Base-by-base conservation (phyloP, 2,329 filamentous ascomycete genomes). In the Alternaria triticimaculans region DNA sequence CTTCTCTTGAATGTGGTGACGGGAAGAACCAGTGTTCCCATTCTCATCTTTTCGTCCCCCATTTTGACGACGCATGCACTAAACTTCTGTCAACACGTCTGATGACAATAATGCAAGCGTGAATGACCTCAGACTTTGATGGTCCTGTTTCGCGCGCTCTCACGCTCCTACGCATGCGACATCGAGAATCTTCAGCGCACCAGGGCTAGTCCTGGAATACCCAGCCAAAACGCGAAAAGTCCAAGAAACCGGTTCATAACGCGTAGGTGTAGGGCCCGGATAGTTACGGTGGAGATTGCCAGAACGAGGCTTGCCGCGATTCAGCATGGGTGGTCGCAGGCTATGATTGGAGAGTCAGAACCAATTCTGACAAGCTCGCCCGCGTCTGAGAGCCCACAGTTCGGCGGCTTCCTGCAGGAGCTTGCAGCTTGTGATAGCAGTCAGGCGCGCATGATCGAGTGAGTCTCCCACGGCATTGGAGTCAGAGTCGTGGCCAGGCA, bases 331-430 rank as follows among this genome's bases (percentile, higher is more conserved):
- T 25, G 37, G 37, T 51, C 41, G 23, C 18, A 46, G 14, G 51
- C 33, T 53, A 30, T 65, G 63, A 65, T 65, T 65, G 63, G 60
- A 49, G 60, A 63, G 18, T 23, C 12, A n/a, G 9, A 43, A 21
- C 50, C 45, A 23, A 46, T 53, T 48, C 30, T 55, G 57, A 55
- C 37, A 41, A 65, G 59, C 41, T 53, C 56, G 51, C 48, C 56
- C 43, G 50, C 48, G 46, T 37, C 63, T 23, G 44, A 57, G 46
- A 63, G 61, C 53, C 55, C 56, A 62, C 58, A 50, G 62, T 58
- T 64, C 56, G 58, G 66, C 56, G 59, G 66, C 58, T 63, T 62
- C 28, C 55, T 71, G 69, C 69, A 68, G 55, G 57, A 65, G 63
- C 68, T 67, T 62, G 63, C 41, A 60, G 60, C 51, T 30, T 44